phyloP scores from a whole-genome alignment of 2,329 filamentous ascomycete species.

The Stachybotrys chlorohalonatus region DNA sequence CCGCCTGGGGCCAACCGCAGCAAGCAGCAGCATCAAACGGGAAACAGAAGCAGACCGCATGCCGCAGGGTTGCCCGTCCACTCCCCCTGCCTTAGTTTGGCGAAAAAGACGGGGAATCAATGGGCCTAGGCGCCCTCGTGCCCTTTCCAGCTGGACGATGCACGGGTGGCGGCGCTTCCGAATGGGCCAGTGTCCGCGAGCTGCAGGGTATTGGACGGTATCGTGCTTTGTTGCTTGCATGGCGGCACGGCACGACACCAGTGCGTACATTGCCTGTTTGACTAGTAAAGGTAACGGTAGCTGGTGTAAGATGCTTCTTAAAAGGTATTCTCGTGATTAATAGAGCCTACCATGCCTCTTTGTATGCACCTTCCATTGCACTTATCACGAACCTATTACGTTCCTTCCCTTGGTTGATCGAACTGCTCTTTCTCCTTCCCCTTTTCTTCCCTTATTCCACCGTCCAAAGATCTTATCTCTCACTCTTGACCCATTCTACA shows the following conservation, averaged over 20 bases:
- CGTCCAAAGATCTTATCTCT: neutral
- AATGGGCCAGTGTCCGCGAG: neutral
- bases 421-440: neutral
- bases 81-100: neutral
- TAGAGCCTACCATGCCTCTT: too few relatives aligned
- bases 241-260: neutral
- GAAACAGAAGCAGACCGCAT: too few relatives aligned
- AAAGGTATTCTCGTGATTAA: too few relatives aligned
- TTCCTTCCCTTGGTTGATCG: neutral
- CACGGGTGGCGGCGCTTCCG: neutral
- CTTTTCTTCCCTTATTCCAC: neutral
- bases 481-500: neutral
- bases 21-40: too few relatives aligned
- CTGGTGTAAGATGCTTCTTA: neutral
- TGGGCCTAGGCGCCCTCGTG: neutral
- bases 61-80: neutral
- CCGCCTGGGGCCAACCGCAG: too few relatives aligned
- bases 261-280: neutral
- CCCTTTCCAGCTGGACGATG: neutral
- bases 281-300: neutral
- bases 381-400: too few relatives aligned
- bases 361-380: too few relatives aligned
- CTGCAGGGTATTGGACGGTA: too few relatives aligned
- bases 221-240: too few relatives aligned
- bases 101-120: neutral